Percentiles rank a stretch among this genome's conserved stretches.
Conservation (phyloP, 352 stramenopile genomes). For the Globisporangium splendens region DNA sequence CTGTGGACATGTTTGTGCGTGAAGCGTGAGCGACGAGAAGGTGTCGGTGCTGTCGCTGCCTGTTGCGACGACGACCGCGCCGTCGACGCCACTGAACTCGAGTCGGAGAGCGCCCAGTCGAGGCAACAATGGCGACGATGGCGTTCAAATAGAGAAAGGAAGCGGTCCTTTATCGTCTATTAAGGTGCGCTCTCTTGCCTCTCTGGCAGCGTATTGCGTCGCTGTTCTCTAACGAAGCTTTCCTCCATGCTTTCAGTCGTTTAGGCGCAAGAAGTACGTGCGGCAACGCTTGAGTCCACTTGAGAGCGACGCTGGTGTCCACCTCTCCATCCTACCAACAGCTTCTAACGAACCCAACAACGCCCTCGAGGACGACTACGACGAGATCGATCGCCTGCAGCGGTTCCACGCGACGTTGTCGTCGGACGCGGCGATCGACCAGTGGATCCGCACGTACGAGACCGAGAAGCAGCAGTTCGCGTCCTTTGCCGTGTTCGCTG, state of each 20-base stretch:
- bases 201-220: neutral
- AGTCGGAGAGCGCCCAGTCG: neutral
- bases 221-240: neutral
- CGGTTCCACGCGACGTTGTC: slow-evolving; percentile 35
- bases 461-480: slow-evolving; percentile 57
- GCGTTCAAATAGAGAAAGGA: neutral
- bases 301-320: slow-evolving; percentile 14
- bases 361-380: slow-evolving; percentile 10
- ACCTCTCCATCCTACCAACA: slow-evolving; percentile 5
- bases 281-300: slow-evolving; percentile 44
- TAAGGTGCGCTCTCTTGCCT: neutral
- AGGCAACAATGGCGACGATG: neutral
- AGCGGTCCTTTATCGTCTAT: slow-evolving; percentile 7
- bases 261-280: slow-evolving; percentile 50
- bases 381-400: slow-evolving; percentile 34
- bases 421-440: slow-evolving; percentile 40
- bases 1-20: too few relatives aligned
- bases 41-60: slow-evolving; percentile 7
- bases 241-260: slow-evolving; percentile 19
- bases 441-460: slow-evolving; percentile 75
- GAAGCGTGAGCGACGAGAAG: slow-evolving; percentile 1
- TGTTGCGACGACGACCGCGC: neutral
- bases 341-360: slow-evolving; percentile 1
- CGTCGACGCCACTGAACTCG: neutral
- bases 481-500: slow-evolving; percentile 74